Conservation (phyloP, 805 yeast species). For the Yarrowia sp. region DNA sequence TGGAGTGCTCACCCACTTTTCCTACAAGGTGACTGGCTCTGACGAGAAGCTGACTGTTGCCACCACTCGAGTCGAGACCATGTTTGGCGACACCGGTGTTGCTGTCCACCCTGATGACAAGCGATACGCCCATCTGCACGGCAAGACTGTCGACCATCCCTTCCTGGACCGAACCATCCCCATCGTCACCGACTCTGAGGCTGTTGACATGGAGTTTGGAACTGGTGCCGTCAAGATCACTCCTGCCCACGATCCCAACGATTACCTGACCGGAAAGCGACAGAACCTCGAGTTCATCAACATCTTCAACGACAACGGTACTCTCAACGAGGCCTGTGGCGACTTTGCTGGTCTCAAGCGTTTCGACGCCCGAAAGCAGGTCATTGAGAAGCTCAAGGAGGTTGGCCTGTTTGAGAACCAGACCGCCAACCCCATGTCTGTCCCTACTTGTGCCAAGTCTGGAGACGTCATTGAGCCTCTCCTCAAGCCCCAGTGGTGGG, state of each 20-base stretch:
- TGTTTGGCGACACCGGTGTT: conserved; percentile 97
- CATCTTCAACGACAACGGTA: conserved; percentile 91
- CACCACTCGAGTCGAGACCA: conserved; percentile 98
- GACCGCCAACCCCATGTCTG: conserved; percentile 92
- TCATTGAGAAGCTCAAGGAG: conserved; percentile 78
- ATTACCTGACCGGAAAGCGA: conserved; percentile 96
- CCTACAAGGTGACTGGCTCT: conserved; percentile 83
- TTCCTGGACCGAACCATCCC: conserved; percentile 85
- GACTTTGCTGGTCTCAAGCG: conserved; percentile 91
- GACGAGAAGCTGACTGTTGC: conserved; percentile 92
- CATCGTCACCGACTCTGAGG: conserved; percentile 85
- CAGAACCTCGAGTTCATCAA: conserved; percentile 85
- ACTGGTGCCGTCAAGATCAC: conserved; percentile 99
- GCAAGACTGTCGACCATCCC: conserved; percentile 90
- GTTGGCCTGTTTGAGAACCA: conserved; percentile 81
- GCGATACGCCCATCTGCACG: conserved; percentile 93
- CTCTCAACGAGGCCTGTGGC: conserved; percentile 90
- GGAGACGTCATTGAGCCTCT: conserved; percentile 97
- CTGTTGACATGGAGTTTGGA: conserved; percentile 99
- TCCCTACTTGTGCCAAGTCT: conserved; percentile 93
- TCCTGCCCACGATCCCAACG: conserved; percentile 98
- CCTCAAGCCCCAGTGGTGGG: conserved; percentile 99
- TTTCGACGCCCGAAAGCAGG: conserved; percentile 88
- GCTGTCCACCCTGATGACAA: conserved; percentile 97
- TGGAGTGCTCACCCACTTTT: conserved; percentile 96